Evolutionary conservation across 2,329 filamentous ascomycete species (phyloP).

Genomic region (Xylariaceae sp.): DNA sequence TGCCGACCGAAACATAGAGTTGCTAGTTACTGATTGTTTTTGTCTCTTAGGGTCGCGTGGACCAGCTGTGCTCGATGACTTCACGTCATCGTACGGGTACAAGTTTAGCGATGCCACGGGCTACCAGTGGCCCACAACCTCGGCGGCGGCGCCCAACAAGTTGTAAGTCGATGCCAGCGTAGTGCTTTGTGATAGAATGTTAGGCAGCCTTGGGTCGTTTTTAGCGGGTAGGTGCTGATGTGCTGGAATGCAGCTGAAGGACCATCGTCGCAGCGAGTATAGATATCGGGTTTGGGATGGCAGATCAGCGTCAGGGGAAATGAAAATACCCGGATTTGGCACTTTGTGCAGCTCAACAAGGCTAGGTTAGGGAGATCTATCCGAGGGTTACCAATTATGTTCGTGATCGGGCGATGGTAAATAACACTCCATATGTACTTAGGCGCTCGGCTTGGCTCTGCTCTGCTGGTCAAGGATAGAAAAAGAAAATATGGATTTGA

Average conservation of each 20-base stretch:
- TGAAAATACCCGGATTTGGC: slow-evolving; percentile 28
- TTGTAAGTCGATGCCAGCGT: slow-evolving; percentile 65
- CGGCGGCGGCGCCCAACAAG: slow-evolving; percentile 73
- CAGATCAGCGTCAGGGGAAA: slow-evolving; percentile 21
- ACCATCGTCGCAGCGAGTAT: slow-evolving; percentile 24
- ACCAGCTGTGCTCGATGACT: slow-evolving; percentile 95
- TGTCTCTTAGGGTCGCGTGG: slow-evolving; percentile 81
- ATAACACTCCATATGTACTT: slow-evolving; percentile 14
- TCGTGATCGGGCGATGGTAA: slow-evolving; percentile 15
- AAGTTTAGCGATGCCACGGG: slow-evolving; percentile 97
- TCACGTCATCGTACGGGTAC: slow-evolving; percentile 97
- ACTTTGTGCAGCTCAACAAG: slow-evolving; percentile 19
- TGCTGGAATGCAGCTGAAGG: slow-evolving; percentile 31
- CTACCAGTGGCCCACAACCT: slow-evolving; percentile 91
- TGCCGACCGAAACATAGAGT: neutral
- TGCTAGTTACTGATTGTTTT: neutral
- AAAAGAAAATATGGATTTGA: slow-evolving; percentile 25
- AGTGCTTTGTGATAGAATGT: slow-evolving; percentile 37
- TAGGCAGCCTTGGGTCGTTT: slow-evolving; percentile 32
- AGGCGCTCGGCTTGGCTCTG: slow-evolving; percentile 21
- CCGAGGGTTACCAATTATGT: slow-evolving; percentile 9
- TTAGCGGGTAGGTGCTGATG: slow-evolving; percentile 29
- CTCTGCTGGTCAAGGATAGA: slow-evolving; percentile 27
- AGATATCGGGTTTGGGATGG: slow-evolving; percentile 19
- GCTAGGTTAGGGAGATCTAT: slow-evolving; percentile 10